Percentiles rank a stretch among this genome's conserved stretches.
These are phyloP conservation scores for Phellinidium pouzarii DNA, from an alignment of 1,284 basidiomycete genomes.

Conservation along the genomic window DNA sequence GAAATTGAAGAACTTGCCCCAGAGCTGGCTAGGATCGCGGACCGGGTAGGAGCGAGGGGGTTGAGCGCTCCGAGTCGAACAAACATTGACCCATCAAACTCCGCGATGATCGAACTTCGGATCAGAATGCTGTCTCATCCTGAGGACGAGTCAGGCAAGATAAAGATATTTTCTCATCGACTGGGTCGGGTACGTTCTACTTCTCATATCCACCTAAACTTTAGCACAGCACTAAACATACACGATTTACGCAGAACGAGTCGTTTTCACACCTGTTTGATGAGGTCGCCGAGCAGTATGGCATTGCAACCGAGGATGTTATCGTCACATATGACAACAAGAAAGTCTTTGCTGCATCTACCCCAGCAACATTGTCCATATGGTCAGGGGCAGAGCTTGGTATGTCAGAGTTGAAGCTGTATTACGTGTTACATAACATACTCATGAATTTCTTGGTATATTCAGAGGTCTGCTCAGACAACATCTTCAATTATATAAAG, in stretches of 20 bases:
- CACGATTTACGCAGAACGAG: slow-evolving; percentile 40
- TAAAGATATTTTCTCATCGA: slow-evolving; percentile 42
- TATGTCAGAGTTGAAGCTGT: slow-evolving; percentile 27
- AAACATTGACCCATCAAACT: slow-evolving; percentile 26
- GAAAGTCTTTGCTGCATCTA: slow-evolving; percentile 59
- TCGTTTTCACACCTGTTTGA: slow-evolving; percentile 56
- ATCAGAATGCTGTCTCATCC: slow-evolving; percentile 64
- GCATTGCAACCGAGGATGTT: slow-evolving; percentile 41
- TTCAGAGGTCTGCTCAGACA: slow-evolving; percentile 59
- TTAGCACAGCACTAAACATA: slow-evolving; percentile 1
- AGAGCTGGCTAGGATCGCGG: slow-evolving; percentile 50
- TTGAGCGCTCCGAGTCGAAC: slow-evolving; percentile 22
- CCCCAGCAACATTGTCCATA: slow-evolving; percentile 55
- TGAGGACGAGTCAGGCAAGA: slow-evolving; percentile 33
- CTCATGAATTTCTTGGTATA: neutral
- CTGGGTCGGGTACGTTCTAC: slow-evolving; percentile 47
- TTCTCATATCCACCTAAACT: neutral
- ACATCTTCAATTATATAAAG: slow-evolving; percentile 55
- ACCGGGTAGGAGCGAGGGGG: slow-evolving; percentile 28
- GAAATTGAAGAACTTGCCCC: slow-evolving; percentile 50
- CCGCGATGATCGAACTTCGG: slow-evolving; percentile 39
- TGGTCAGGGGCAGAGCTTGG: slow-evolving; percentile 62
- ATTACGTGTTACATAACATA: neutral
- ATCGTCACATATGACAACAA: slow-evolving; percentile 52
- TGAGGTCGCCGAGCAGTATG: slow-evolving; percentile 51